phyloP scores from a whole-genome alignment of 208 protist species.

The Porcisia hertigi region DNA sequence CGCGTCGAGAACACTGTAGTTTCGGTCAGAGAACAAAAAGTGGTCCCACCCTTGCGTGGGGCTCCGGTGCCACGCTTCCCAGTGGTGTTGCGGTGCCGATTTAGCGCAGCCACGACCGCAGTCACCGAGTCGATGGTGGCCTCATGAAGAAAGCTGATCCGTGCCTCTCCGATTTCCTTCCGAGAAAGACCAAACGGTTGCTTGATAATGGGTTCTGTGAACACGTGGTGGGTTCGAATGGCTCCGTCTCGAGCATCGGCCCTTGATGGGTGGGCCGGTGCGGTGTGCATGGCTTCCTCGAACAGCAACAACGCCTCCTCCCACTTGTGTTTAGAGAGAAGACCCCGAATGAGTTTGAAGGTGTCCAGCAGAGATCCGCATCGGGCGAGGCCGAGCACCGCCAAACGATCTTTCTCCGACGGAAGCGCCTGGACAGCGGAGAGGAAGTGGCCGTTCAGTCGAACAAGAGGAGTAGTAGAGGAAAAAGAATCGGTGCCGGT shows the following conservation, averaged over 20 bases:
- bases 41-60: not conserved
- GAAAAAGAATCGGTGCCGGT: not conserved
- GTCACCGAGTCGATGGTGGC: slow-evolving; percentile 28
- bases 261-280: not conserved
- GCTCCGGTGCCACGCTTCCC: not conserved
- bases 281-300: slow-evolving; percentile 25
- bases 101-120: slow-evolving; percentile 27
- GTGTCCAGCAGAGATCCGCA: slow-evolving; percentile 36
- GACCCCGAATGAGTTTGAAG: slow-evolving; percentile 60
- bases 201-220: not conserved
- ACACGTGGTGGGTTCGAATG: not conserved
- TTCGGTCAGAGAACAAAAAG: not conserved
- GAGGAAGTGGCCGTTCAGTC: slow-evolving; percentile 61
- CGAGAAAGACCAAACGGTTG: slow-evolving; percentile 16
- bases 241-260: not conserved
- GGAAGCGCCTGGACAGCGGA: slow-evolving; percentile 43
- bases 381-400: slow-evolving; percentile 33
- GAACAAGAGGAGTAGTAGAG: slow-evolving; percentile 33
- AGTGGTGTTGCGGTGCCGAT: slow-evolving; percentile 13
- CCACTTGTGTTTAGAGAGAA: slow-evolving; percentile 40
- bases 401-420: slow-evolving; percentile 24
- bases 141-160: slow-evolving; percentile 45
- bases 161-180: slow-evolving; percentile 38
- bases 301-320: slow-evolving; percentile 45
- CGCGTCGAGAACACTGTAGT: not conserved